Conservation (phyloP, 2,329 filamentous ascomycete genomes). For the Monilinia aucupariae region DNA sequence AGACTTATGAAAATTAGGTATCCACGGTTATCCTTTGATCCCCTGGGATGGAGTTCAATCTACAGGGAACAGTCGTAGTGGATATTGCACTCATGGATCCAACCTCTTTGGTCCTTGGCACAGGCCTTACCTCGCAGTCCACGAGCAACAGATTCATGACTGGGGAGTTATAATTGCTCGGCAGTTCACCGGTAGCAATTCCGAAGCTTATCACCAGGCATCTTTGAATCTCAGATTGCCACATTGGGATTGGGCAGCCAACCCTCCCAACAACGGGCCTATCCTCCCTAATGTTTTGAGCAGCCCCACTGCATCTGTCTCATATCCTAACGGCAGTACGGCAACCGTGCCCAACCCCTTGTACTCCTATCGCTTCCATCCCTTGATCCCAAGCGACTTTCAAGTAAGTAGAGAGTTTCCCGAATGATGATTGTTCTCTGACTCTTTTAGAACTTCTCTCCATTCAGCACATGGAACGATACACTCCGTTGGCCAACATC, state of each 20-base stretch:
- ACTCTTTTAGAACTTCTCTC: neutral
- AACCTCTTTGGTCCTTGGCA: slow-evolving; percentile 78
- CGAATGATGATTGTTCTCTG: neutral
- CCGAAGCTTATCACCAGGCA: slow-evolving; percentile 42
- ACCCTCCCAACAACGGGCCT: slow-evolving; percentile 39
- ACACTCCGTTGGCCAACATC: slow-evolving; percentile 16
- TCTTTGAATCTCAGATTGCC: slow-evolving; percentile 39
- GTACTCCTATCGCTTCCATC: slow-evolving; percentile 54
- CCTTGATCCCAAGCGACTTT: slow-evolving; percentile 29
- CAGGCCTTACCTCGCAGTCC: slow-evolving; percentile 66
- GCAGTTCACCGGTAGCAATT: slow-evolving; percentile 42
- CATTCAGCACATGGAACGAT: neutral
- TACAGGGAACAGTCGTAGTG: slow-evolving; percentile 58
- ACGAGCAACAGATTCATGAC: slow-evolving; percentile 46
- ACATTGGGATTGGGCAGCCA: slow-evolving; percentile 46
- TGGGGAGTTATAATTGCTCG: slow-evolving; percentile 42
- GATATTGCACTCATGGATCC: slow-evolving; percentile 70
- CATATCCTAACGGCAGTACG: slow-evolving; percentile 43
- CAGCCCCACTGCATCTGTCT: slow-evolving; percentile 10
- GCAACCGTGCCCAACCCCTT: slow-evolving; percentile 58
- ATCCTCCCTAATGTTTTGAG: slow-evolving; percentile 36
- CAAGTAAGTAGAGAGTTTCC: neutral
- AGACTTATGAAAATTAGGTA: slow-evolving; percentile 3
- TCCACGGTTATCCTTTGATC: slow-evolving; percentile 34
- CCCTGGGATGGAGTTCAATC: slow-evolving; percentile 13